Percentiles rank a stretch among this genome's conserved stretches.
These are phyloP conservation scores for Quercus gilva DNA, from an alignment of 306 rosid genomes.

Conservation along the genomic window DNA sequence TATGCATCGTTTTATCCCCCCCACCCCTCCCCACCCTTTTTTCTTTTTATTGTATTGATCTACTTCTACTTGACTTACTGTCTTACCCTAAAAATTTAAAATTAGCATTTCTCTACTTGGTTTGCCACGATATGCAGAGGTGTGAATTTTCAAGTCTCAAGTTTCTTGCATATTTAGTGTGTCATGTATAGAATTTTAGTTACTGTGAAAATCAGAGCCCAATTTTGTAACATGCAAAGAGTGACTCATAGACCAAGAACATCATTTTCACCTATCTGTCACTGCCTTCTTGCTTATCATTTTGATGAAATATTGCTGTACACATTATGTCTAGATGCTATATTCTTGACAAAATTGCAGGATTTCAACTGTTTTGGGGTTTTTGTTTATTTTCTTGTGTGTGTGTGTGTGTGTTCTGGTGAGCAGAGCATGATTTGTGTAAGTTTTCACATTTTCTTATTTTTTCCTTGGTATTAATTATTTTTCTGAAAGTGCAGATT, in stretches of 20 bases:
- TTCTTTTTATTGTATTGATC: background rate
- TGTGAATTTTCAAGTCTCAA: background rate
- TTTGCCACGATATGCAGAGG: background rate
- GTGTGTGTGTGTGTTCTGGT: background rate
- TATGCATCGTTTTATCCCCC: background rate
- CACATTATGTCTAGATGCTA: background rate
- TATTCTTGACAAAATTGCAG: background rate
- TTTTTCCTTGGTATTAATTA: background rate
- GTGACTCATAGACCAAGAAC: background rate
- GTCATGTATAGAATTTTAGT: background rate
- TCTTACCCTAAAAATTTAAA: no score
- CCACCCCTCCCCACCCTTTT: no score
- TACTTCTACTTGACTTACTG: background rate
- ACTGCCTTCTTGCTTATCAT: background rate
- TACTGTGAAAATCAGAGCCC: background rate
- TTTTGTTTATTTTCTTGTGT: background rate
- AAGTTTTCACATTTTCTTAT: conserved; percentile 6
- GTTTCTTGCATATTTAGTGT: background rate
- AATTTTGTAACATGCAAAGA: background rate
- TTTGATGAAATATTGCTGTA: background rate
- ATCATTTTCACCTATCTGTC: background rate
- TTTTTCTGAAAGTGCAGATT: conserved; percentile 52
- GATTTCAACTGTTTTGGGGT: background rate
- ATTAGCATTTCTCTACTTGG: no score
- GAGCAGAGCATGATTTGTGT: background rate